These are phyloP conservation scores for Candolleomyces eurysporus DNA, from an alignment of 768 basidiomycete genomes.

Conservation along the genomic window DNA sequence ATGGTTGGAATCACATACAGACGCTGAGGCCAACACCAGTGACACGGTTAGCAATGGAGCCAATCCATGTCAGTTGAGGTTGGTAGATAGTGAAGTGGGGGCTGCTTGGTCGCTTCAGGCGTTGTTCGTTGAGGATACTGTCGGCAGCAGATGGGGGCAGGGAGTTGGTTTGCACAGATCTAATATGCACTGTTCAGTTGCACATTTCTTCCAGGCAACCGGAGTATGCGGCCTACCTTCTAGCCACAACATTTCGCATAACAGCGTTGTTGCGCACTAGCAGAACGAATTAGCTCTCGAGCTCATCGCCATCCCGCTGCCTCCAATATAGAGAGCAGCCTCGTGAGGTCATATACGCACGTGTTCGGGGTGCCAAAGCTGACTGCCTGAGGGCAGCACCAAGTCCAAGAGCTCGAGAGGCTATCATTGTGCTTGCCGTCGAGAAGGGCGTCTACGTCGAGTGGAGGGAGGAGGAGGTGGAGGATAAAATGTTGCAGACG, in stretches of 20 bases:
- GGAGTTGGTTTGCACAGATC: constrained; percentile 64
- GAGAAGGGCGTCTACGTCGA: neutral
- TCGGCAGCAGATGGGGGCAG: constrained; percentile 54
- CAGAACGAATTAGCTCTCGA: neutral
- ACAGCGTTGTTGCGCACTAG: constrained; percentile 40
- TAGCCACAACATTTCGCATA: constrained; percentile 36
- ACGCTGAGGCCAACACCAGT: constrained; percentile 80
- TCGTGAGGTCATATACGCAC: constrained; percentile 22
- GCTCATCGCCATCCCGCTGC: constrained; percentile 10
- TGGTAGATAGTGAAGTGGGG: constrained; percentile 98
- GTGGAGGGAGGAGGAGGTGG: constrained; percentile 3
- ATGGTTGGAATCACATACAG: constrained; percentile 47
- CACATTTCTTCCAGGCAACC: neutral
- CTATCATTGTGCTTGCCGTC: constrained; percentile 31
- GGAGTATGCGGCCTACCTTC: constrained; percentile 35
- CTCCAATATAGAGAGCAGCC: constrained; percentile 20
- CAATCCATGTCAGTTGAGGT: constrained; percentile 88
- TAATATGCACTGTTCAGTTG: constrained; percentile 19
- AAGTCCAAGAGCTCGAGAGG: constrained; percentile 56
- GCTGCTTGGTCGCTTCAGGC: constrained; percentile 82
- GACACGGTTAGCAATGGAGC: constrained; percentile 83
- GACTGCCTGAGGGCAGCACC: constrained; percentile 54
- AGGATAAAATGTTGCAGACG: constrained; percentile 7
- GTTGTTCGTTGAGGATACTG: constrained; percentile 82
- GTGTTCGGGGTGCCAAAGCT: constrained; percentile 37